phyloP scores from a whole-genome alignment of 768 basidiomycete genomes.

The Hypsizygus marmoreus region DNA sequence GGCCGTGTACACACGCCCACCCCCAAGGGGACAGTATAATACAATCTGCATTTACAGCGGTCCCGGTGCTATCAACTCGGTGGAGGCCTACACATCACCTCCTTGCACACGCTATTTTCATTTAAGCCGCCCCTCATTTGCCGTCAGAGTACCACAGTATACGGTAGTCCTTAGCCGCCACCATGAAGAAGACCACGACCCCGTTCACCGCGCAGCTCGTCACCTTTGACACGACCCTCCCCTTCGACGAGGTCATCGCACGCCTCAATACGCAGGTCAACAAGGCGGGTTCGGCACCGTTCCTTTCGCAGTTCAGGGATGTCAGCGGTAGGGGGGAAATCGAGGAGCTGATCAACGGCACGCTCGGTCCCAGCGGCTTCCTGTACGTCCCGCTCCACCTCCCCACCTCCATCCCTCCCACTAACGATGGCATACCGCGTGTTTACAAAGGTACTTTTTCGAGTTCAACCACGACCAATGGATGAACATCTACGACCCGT shows the following conservation, averaged over 20 bases:
- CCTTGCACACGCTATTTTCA: slow-evolving; percentile 1
- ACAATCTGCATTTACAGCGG: too few relatives aligned
- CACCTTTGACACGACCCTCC: slow-evolving; percentile 41
- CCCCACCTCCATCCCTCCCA: not conserved
- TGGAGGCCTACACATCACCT: too few relatives aligned
- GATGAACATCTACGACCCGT: slow-evolving; percentile 32
- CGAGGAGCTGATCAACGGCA: slow-evolving; percentile 29
- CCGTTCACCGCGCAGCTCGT: slow-evolving; percentile 42
- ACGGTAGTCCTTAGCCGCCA: not conserved
- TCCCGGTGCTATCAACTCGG: too few relatives aligned
- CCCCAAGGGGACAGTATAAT: too few relatives aligned
- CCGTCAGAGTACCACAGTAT: not conserved
- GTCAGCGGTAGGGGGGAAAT: slow-evolving; percentile 39
- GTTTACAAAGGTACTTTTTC: slow-evolving; percentile 42
- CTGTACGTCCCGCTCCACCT: slow-evolving; percentile 48
- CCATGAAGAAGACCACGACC: slow-evolving; percentile 31
- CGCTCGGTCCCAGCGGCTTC: slow-evolving; percentile 40
- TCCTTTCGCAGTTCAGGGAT: slow-evolving; percentile 22
- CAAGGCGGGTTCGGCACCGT: slow-evolving; percentile 33
- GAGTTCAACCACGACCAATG: slow-evolving; percentile 38
- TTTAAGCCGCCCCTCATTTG: not conserved
- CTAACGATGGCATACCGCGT: not conserved
- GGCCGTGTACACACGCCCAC: too few relatives aligned
- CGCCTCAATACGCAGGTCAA: slow-evolving; percentile 46
- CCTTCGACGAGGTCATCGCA: slow-evolving; percentile 41